Conservation (phyloP, 148 eudicot genomes). For the Euryodendron excelsum region DNA sequence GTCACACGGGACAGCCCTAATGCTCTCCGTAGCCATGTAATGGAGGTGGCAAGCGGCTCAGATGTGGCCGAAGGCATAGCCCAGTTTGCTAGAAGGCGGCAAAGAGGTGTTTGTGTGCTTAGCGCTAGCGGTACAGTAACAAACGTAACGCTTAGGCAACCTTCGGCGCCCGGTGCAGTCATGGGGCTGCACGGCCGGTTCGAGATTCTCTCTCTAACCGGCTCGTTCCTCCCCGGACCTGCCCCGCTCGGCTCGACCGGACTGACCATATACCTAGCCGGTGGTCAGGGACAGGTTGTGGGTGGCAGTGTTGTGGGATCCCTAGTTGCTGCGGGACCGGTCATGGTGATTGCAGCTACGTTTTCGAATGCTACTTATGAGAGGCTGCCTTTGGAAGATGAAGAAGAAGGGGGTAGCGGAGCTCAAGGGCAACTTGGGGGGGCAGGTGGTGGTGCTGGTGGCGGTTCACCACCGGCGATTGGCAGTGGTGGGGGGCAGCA, state of each 20-base stretch:
- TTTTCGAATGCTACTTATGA: conserved; percentile 65
- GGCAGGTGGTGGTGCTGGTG: neutral
- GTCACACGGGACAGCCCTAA: conserved; percentile 65
- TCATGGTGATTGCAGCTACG: conserved; percentile 63
- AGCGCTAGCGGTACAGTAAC: conserved; percentile 55
- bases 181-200: conserved; percentile 60
- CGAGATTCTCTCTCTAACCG: conserved; percentile 59
- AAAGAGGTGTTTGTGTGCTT: conserved; percentile 60
- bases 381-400: conserved; percentile 57
- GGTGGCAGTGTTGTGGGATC: conserved; percentile 62
- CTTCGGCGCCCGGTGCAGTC: conserved; percentile 33
- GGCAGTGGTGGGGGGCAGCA: conserved; percentile 27
- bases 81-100: conserved; percentile 44
- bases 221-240: conserved; percentile 52
- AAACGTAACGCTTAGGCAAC: conserved; percentile 50
- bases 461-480: conserved; percentile 27
- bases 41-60: conserved; percentile 53
- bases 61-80: conserved; percentile 56
- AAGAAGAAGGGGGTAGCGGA: conserved; percentile 31
- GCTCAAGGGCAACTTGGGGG: conserved; percentile 18
- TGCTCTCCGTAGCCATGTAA: conserved; percentile 59
- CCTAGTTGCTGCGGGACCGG: conserved; percentile 53
- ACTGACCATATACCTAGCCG: conserved; percentile 50
- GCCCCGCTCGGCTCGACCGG: conserved; percentile 59
- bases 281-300: conserved; percentile 60